Evolutionary conservation across 2,329 filamentous ascomycete species (phyloP), one percentile per base, ranked within the genome.

Genomic region (Microsporum audouinii): DNA sequence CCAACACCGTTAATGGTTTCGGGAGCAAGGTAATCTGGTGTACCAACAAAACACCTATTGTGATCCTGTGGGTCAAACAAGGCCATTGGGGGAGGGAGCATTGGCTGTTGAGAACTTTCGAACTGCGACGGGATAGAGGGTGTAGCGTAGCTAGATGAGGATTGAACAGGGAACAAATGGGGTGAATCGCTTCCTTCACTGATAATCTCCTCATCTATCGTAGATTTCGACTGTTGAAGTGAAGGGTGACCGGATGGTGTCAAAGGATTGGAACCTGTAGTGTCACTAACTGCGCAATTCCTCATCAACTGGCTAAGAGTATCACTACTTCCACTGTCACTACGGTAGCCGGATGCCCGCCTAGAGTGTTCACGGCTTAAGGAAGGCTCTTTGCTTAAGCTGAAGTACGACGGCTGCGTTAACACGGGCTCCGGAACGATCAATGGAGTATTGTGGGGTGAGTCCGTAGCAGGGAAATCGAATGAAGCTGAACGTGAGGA

Each of bases 1-100:
- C 92, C 91, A 66, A 91, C 86, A 57, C 95, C 94, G 66, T 90
- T 91, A 70, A 99, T 95, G 0, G 95, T 99, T 72, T 99, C 95
- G 0, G 94, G 94, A 0, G 94, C 94, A 12, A 99, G 82, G 71
- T 99, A 99, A 73, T 99, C 94, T 0, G 94, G 94, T 0, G 94
- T 99, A 36, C 94, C 94, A 6, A 99, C 94, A 68, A 99, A 99
- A 43, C 90, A 86, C 60, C 94, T 85, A 70, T 89, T 92, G 63
- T 86, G 95, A 69, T 99, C 94, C 70, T 96, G 88, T 0, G 94
- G 94, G 69, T 97, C 91, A 70, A 97, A 99, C 2, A 99, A 78
- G 2, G 92, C 89, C 89, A 88, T 87, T 55, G 94, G 91, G 3
- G 91, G 91, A 29, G 94, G 94, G 83, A 96, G 88, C 80, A 90